Conservation (phyloP, 495 filamentous ascomycete species). For the Aspergillus baeticus region DNA sequence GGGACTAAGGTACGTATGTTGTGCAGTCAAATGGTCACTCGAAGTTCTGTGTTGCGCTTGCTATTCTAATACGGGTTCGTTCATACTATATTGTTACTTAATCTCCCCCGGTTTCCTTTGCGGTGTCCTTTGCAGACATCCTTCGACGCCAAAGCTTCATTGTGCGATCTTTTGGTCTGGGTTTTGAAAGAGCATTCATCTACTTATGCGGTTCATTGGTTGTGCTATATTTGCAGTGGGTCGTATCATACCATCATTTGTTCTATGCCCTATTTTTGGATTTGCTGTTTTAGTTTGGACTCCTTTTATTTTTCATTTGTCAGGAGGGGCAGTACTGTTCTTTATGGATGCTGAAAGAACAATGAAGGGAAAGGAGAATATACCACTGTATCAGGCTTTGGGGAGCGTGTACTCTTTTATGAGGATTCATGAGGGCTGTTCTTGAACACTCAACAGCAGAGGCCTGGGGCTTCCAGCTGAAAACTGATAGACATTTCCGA, state of each 20-base stretch:
- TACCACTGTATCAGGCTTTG: constrained; percentile 3
- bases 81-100: constrained; percentile 5
- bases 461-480: constrained; percentile 15
- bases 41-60: not conserved
- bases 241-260: not conserved
- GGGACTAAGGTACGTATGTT: not conserved
- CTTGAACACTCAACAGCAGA: not conserved
- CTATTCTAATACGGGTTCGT: not conserved
- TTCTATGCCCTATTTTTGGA: not conserved
- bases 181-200: not conserved
- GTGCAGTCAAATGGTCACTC: not conserved
- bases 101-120: constrained; percentile 6
- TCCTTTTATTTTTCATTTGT: constrained; percentile 7
- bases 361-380: not conserved
- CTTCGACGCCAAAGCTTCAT: not conserved
- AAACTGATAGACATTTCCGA: constrained; percentile 10
- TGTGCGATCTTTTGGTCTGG: not conserved
- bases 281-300: not conserved
- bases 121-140: not conserved
- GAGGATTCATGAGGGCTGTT: not conserved
- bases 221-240: constrained; percentile 7
- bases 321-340: not conserved
- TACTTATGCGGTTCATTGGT: not conserved
- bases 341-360: not conserved
- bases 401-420: constrained; percentile 3